Evolutionary conservation across 805 yeast genomes (phyloP).

Genomic region (Naumovozyma dairenensis): DNA sequence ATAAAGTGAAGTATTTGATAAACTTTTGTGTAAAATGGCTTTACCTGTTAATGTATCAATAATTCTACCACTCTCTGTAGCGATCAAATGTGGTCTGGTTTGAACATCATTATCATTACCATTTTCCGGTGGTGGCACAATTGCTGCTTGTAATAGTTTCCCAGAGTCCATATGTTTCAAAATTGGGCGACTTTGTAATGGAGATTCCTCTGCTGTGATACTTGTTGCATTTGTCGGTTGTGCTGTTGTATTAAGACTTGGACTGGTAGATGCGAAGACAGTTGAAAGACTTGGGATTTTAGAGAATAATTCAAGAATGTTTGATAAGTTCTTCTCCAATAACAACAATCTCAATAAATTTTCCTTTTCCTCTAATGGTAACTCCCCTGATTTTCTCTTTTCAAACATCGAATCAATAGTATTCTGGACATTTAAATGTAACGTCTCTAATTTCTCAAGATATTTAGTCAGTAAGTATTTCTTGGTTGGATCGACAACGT

Average conservation of each 20-base stretch:
- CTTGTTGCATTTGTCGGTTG: constrained; percentile 5
- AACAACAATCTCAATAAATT: constrained; percentile 57
- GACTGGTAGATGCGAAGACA: constrained; percentile 4
- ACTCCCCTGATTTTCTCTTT: constrained; percentile 43
- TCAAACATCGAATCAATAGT: constrained; percentile 49
- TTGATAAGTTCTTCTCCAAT: constrained; percentile 59
- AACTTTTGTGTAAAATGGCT: constrained; percentile 49
- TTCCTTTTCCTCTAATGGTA: constrained; percentile 65
- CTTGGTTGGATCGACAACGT: constrained; percentile 17
- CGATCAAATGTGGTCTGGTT: constrained; percentile 56
- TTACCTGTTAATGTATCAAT: constrained; percentile 63
- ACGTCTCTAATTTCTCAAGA: constrained; percentile 33
- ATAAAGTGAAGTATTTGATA: constrained; percentile 53
- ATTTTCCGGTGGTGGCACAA: neutral
- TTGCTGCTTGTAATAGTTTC: constrained; percentile 6
- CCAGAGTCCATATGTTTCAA: constrained; percentile 18
- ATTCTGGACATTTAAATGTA: constrained; percentile 33
- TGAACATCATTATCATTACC: constrained; percentile 1
- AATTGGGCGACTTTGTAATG: constrained; percentile 3
- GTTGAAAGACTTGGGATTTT: constrained; percentile 18
- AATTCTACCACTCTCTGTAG: constrained; percentile 49
- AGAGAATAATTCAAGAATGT: constrained; percentile 34
- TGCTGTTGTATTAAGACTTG: too few species aligned
- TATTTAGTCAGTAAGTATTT: constrained; percentile 32
- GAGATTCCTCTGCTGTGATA: neutral